These are phyloP conservation scores for Vaccinium corymbosum DNA, from an alignment of 148 eudicot genomes.

Conservation along the genomic window DNA sequence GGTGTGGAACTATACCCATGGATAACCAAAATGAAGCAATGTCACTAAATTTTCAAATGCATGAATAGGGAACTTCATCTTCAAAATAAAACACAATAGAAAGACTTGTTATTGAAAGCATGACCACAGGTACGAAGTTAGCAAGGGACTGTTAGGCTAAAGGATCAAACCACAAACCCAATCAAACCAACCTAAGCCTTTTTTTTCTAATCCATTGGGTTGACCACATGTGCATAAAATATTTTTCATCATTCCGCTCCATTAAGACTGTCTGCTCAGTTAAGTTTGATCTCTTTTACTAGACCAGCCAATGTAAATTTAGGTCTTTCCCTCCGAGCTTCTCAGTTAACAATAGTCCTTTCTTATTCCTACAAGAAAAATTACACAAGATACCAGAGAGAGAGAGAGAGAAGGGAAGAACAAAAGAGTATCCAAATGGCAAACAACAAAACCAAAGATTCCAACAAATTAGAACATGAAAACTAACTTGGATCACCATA, in stretches of 20 bases:
- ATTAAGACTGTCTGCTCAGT: background rate
- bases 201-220: background rate
- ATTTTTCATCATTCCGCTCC: background rate
- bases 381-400: background rate
- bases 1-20: background rate
- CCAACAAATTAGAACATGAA: background rate
- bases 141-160: background rate
- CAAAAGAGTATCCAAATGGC: background rate
- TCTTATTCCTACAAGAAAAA: background rate
- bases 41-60: constrained; percentile 11
- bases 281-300: background rate
- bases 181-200: background rate
- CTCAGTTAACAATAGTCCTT: background rate
- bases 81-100: background rate
- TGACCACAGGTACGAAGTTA: background rate
- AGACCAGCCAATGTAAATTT: background rate
- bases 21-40: background rate
- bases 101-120: background rate
- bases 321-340: background rate
- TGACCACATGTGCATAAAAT: background rate
- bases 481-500: background rate
- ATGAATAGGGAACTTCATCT: background rate
- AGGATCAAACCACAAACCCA: background rate
- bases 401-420: background rate
- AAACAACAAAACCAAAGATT: background rate